Conservation (phyloP, 1,284 basidiomycete genomes). For the Mycena sp. region DNA sequence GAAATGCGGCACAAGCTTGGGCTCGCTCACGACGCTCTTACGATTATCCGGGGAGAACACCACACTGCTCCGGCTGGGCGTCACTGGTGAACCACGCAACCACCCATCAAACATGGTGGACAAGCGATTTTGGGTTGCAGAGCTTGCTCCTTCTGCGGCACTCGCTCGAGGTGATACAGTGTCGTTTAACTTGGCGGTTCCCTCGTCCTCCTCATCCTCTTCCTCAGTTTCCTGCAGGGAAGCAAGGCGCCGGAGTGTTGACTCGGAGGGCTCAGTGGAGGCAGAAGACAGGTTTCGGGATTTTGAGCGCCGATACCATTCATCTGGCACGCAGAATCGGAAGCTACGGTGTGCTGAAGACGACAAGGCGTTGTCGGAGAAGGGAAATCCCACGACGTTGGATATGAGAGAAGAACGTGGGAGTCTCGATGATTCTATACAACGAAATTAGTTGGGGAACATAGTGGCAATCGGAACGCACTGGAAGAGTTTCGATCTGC, state of each 20-base stretch:
- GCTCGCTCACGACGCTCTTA: constrained; percentile 71
- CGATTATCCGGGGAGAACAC: constrained; percentile 52
- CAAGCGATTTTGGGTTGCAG: constrained; percentile 62
- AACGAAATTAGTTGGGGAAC: constrained; percentile 22
- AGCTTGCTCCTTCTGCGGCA: constrained; percentile 28
- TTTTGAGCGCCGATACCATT: constrained; percentile 80
- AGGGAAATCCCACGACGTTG: constrained; percentile 48
- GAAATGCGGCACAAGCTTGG: constrained; percentile 59
- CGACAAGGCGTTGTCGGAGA: constrained; percentile 51
- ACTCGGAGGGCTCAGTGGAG: constrained; percentile 59
- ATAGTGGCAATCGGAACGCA: constrained; percentile 42
- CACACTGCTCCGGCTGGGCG: constrained; percentile 46
- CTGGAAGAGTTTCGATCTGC: constrained; percentile 56
- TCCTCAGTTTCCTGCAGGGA: constrained; percentile 62
- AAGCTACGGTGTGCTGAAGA: constrained; percentile 53
- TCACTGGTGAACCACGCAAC: constrained; percentile 51
- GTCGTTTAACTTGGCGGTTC: constrained; percentile 64
- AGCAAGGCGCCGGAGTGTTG: constrained; percentile 59
- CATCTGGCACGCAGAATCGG: constrained; percentile 77
- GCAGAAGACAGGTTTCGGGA: constrained; percentile 58
- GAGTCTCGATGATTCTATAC: constrained; percentile 52
- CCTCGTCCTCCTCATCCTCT: constrained; percentile 59
- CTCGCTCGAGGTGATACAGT: constrained; percentile 32
- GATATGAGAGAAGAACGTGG: constrained; percentile 49
- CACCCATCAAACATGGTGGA: constrained; percentile 73